phyloP scores from a whole-genome alignment of 345 rosid species.

The Hibiscus mutabilis region DNA sequence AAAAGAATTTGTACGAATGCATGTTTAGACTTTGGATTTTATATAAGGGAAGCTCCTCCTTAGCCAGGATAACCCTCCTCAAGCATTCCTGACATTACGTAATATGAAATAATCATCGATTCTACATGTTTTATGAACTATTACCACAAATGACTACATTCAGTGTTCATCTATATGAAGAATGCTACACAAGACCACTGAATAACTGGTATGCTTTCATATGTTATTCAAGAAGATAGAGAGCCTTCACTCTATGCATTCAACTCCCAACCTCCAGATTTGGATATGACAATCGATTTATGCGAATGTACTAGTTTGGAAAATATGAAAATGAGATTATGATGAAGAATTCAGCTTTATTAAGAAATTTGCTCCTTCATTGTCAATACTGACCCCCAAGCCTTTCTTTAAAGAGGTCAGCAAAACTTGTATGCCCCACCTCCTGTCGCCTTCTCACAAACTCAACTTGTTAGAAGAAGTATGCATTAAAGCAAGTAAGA shows the following conservation, averaged over 20 bases:
- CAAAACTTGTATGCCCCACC: constrained; percentile 93
- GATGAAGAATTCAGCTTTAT: constrained; percentile 57
- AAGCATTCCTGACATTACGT: neutral
- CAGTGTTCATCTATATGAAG: no score
- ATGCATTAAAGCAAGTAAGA: constrained; percentile 6
- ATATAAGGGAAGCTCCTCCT: neutral
- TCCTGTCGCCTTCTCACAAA: constrained; percentile 88
- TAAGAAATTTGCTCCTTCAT: constrained; percentile 96
- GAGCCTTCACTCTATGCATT: no score
- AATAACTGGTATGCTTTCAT: no score
- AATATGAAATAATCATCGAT: neutral
- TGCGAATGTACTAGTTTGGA: no score
- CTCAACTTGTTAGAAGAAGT: constrained; percentile 21
- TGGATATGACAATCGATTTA: no score
- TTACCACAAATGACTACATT: neutral
- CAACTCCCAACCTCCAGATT: no score
- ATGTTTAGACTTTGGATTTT: neutral
- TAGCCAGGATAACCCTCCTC: neutral
- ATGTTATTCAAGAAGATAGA: no score
- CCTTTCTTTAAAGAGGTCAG: constrained; percentile 90
- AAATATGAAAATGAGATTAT: no score
- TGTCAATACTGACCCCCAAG: constrained; percentile 93
- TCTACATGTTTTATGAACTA: neutral
- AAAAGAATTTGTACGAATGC: neutral
- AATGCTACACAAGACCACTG: no score